phyloP scores from a whole-genome alignment of 768 basidiomycete species.

The Heimioporus sp. region DNA sequence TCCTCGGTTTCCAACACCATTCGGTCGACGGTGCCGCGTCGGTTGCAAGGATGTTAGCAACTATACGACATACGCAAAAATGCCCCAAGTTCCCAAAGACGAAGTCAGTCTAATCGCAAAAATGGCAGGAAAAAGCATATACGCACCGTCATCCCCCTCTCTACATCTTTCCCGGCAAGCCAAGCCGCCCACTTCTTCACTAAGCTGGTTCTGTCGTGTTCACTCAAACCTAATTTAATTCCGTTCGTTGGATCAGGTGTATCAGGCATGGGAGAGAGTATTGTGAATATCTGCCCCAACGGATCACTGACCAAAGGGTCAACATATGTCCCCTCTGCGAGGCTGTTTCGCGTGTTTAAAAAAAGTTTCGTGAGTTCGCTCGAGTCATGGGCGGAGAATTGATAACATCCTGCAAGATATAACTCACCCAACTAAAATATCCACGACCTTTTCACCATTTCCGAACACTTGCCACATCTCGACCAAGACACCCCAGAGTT shows the following conservation, averaged over 20 bases:
- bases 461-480: constrained; percentile 27
- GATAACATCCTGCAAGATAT: not conserved
- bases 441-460: constrained; percentile 20
- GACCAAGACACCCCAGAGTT: constrained; percentile 23
- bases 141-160: constrained; percentile 67
- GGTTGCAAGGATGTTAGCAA: constrained; percentile 21
- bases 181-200: constrained; percentile 79
- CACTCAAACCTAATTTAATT: constrained; percentile 6
- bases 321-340: constrained; percentile 23
- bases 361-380: not conserved
- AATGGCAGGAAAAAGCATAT: not conserved
- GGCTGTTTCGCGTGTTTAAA: constrained; percentile 9
- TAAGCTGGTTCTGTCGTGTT: constrained; percentile 49
- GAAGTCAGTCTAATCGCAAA: not conserved
- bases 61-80: constrained; percentile 3
- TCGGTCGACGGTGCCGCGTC: constrained; percentile 18
- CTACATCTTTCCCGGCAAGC: constrained; percentile 67
- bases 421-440: constrained; percentile 26
- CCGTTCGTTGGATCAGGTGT: not conserved
- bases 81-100: not conserved
- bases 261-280: constrained; percentile 18
- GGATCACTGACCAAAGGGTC: constrained; percentile 27
- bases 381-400: not conserved
- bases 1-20: constrained; percentile 15
- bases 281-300: constrained; percentile 25